These are phyloP conservation scores for Suhomyces atakaporum DNA, from an alignment of 1,139 yeast genomes.

Conservation along the genomic window DNA sequence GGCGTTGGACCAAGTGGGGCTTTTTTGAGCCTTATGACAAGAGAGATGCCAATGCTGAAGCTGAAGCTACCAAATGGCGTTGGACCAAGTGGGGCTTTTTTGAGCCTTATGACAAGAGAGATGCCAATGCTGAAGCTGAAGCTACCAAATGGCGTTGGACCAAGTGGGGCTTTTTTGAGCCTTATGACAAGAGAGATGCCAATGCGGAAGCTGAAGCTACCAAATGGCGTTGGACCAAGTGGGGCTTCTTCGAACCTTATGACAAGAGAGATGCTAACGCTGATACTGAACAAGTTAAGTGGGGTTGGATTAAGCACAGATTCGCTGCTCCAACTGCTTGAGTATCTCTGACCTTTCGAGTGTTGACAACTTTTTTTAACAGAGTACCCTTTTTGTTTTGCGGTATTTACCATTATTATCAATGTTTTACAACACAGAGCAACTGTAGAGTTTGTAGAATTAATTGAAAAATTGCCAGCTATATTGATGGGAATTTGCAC, in stretches of 20 bases:
- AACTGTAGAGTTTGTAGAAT: no score
- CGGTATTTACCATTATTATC: no score
- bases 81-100: constrained; percentile 14
- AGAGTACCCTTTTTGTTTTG: not conserved
- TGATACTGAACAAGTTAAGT: constrained; percentile 16
- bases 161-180: constrained; percentile 2
- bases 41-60: constrained; percentile 19
- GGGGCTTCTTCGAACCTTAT: constrained; percentile 18
- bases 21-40: constrained; percentile 12
- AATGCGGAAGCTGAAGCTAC: constrained; percentile 5
- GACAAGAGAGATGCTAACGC: constrained; percentile 16
- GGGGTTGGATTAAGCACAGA: constrained; percentile 15
- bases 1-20: constrained; percentile 17
- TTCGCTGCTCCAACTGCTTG: not conserved
- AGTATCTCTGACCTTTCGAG: no score
- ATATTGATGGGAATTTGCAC: no score
- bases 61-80: constrained; percentile 13
- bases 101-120: constrained; percentile 19
- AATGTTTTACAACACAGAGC: no score
- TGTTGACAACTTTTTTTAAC: not conserved
- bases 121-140: constrained; percentile 18
- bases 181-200: constrained; percentile 7
- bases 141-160: constrained; percentile 14
- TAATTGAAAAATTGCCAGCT: no score
- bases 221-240: constrained; percentile 19